Evolutionary conservation across 1,284 basidiomycete species (phyloP), one percentile per base, ranked within the genome.

Genomic region (Rhodotorula sp.): DNA sequence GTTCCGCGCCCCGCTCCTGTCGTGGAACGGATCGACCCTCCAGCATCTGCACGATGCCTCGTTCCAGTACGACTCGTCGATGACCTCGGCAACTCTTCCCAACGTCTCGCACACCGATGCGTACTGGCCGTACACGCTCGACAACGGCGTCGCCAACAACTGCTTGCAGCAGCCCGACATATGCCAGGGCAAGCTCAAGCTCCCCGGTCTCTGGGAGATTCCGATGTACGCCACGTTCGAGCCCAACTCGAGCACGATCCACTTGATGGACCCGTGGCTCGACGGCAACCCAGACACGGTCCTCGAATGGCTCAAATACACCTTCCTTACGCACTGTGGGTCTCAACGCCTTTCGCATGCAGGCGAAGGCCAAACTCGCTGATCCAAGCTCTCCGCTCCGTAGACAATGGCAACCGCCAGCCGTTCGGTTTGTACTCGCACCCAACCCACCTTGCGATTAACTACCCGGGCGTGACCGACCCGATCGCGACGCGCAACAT

Each of bases 391-490:
- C 21, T 3, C 34, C 34, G 26, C 23, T 29, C 46, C n/a, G n/a
- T 39, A 72, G 64, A 85, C 82, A 88, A 86, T 71, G 85, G 84
- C 58, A 91, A 91, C 77, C 85, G 89, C 14, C 90, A 91, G 81
- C 91, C 91, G 0, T 88, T 92, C 73, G 91, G 91, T 64, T 83
- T 92, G 58, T 92, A 92, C 81, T 89, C 89, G 4, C 91, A 92
- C 79, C 91, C 65, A 49, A 23, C 16, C 48, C 90, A 92, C 82
- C 81, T 91, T 68, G 87, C 90, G 23, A 87, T 88, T 64, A 71
- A 85, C 80, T 69, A 72, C 58, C 67, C 49, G 16, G 56, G 64
- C 54, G 62, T 73, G n/a, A 77, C 76, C 18, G 62, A 74, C 56
- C 63, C 67, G 4, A 21, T 59, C 43, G 51, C 49, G 29, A 58